Base-by-base conservation (phyloP, 2,329 filamentous ascomycete genomes). In the Sclerotinia minor region DNA sequence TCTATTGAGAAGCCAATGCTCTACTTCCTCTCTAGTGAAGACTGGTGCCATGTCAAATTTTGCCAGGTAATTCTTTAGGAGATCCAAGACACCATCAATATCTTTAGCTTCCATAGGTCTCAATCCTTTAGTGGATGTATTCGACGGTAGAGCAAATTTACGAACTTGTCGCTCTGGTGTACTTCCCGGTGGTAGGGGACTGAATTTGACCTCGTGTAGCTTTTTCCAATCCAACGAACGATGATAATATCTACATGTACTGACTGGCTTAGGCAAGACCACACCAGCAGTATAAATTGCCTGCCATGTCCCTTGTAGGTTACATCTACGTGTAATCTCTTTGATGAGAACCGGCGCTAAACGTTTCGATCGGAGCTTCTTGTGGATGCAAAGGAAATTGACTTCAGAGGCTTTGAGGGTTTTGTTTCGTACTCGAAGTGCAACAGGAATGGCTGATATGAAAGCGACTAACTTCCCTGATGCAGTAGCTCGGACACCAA, bases 311-410 rank as follows among this genome's bases (percentile, higher is more conserved):
- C 89, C 91, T 71, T 91, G 84, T 59, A 93, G 81, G 79, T 98
- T 96, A 83, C 92, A 96, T 71, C 93, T 87, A 59, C 95, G 90
- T 6, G 95, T 99, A 74, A 99, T 92, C 79, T 99, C 95, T 80
- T 97, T 97, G 83, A 99, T 99, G 65, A 99, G 87, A 2, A 98
- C 91, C 0, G 95, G 95, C 0, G 95, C 89, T 54, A 99, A 87
- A 65, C 95, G 89, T 83, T 98, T 97, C 68, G 91, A 88, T 63
- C 95, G 92, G 44, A 99, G 87, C 81, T 98, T 98, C 84, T 98
- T 98, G 84, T 99, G 95, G 67, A 99, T 90, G 76, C 94, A 96
- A 72, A 99, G 89, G 81, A 98, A 99, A 83, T 99, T 99, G 80
- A 99, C 95, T 79, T 99, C 95, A 60, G 92, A 93, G 73, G 91